These are phyloP conservation scores for Aspergillus cristatus DNA, from an alignment of 495 filamentous ascomycete species.

Conservation along the genomic window DNA sequence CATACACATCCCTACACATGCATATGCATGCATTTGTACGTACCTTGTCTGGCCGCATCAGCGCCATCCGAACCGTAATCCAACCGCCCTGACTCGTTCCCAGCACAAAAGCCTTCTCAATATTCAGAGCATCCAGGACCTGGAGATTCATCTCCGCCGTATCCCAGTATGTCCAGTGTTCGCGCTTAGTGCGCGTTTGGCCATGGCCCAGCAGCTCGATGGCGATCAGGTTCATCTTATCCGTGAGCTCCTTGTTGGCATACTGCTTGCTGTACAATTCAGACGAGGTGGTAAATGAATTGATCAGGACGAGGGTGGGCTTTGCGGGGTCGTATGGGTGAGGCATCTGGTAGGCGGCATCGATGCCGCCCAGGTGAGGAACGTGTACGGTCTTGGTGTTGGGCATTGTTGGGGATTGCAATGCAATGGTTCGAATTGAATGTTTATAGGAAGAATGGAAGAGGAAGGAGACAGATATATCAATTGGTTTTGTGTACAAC, in stretches of 20 bases:
- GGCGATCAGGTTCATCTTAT: constrained; percentile 40
- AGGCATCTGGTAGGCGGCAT: constrained; percentile 43
- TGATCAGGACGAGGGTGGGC: constrained; percentile 50
- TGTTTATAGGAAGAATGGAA: too few species aligned
- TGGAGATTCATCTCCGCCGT: constrained; percentile 40
- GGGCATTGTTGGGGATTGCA: constrained; percentile 8
- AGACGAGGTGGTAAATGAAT: constrained; percentile 47
- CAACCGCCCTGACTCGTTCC: constrained; percentile 60
- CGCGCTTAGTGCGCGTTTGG: constrained; percentile 26
- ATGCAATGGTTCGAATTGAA: too few species aligned
- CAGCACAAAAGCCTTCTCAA: constrained; percentile 50
- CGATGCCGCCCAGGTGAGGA: constrained; percentile 46
- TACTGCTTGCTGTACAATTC: constrained; percentile 46
- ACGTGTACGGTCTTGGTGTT: constrained; percentile 35
- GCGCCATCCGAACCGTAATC: constrained; percentile 53
- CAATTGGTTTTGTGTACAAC: too few species aligned
- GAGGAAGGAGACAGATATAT: too few species aligned
- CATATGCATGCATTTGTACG: constrained; percentile 1
- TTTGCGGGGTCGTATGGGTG: constrained; percentile 38
- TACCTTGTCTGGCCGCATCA: constrained; percentile 50
- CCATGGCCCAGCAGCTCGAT: constrained; percentile 52
- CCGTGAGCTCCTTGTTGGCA: constrained; percentile 31
- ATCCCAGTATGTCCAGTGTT: constrained; percentile 50
- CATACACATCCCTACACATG: too few species aligned
- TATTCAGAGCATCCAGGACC: constrained; percentile 43